Conservation (phyloP, 1,139 yeast genomes). For the Candida sanyaensis region DNA sequence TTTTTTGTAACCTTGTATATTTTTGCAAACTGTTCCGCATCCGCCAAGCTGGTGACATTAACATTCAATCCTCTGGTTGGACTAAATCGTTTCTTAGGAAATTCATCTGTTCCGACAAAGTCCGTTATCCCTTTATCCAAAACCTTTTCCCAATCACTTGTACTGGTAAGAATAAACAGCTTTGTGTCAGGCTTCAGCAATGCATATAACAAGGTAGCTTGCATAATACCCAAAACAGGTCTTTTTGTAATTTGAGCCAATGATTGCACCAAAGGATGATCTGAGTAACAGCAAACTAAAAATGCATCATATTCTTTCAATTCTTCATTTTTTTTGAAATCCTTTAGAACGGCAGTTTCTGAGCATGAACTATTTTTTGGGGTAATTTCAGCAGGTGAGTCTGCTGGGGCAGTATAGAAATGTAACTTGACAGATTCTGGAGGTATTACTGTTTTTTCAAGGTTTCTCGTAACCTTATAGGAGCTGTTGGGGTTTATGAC, state of each 20-base stretch:
- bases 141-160: slow-evolving; percentile 64
- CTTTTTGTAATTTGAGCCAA: slow-evolving; percentile 46
- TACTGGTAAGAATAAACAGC: slow-evolving; percentile 74
- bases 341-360: slow-evolving; percentile 56
- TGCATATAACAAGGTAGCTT: slow-evolving; percentile 64
- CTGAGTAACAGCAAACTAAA: slow-evolving; percentile 75
- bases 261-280: slow-evolving; percentile 68
- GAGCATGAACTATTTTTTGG: slow-evolving; percentile 55
- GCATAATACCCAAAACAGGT: slow-evolving; percentile 77
- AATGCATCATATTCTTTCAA: slow-evolving; percentile 58
- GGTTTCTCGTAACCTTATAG: slow-evolving; percentile 54
- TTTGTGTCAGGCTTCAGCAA: slow-evolving; percentile 43
- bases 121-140: slow-evolving; percentile 56
- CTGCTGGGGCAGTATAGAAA: slow-evolving; percentile 67
- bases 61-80: slow-evolving; percentile 57
- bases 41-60: slow-evolving; percentile 45
- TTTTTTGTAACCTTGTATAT: slow-evolving; percentile 31
- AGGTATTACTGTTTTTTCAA: slow-evolving; percentile 37
- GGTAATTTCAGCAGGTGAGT: slow-evolving; percentile 67
- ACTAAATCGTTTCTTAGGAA: slow-evolving; percentile 37
- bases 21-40: slow-evolving; percentile 38
- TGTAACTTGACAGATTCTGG: slow-evolving; percentile 44
- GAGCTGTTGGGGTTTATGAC: slow-evolving; percentile 62
- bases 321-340: slow-evolving; percentile 27
- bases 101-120: slow-evolving; percentile 45